Percentiles rank a stretch among this genome's conserved stretches.
Evolutionary conservation across 1,284 basidiomycete genomes (phyloP).

Genomic region (Sporisorium graminicola): DNA sequence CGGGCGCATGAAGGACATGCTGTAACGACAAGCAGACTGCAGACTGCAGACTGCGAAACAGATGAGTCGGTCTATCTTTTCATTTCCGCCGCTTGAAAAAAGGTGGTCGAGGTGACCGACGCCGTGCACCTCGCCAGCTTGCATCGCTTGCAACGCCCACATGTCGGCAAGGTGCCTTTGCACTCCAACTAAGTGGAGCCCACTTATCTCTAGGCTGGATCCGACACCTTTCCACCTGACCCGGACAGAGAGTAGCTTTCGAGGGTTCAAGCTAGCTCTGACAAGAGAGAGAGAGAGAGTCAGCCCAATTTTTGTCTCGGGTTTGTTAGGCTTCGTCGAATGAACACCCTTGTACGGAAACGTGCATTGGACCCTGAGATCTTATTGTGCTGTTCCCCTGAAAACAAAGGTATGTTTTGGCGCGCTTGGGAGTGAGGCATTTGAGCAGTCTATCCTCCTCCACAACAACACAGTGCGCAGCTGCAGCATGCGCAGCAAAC

Average conservation of each 20-base stretch:
- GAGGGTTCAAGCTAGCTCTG: too few relatives aligned
- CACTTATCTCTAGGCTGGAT: too few relatives aligned
- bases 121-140: neutral
- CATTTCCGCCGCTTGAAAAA: neutral
- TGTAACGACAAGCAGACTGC: neutral
- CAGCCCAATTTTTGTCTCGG: neutral
- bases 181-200: too few relatives aligned
- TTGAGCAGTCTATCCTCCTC: neutral
- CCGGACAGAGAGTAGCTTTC: too few relatives aligned
- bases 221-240: neutral
- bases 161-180: neutral
- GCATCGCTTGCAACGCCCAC: constrained; percentile 2
- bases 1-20: neutral
- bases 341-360: neutral
- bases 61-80: neutral
- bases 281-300: too few relatives aligned
- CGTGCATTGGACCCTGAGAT: constrained; percentile 6
- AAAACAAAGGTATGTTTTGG: neutral
- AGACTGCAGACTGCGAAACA: neutral
- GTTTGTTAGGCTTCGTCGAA: neutral
- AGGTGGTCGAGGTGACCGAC: neutral
- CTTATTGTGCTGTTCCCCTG: neutral
- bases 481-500: constrained; percentile 3
- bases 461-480: constrained; percentile 2
- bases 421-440: neutral